phyloP scores from a whole-genome alignment of 2,329 filamentous ascomycete species.

The Fusarium denticulatum region DNA sequence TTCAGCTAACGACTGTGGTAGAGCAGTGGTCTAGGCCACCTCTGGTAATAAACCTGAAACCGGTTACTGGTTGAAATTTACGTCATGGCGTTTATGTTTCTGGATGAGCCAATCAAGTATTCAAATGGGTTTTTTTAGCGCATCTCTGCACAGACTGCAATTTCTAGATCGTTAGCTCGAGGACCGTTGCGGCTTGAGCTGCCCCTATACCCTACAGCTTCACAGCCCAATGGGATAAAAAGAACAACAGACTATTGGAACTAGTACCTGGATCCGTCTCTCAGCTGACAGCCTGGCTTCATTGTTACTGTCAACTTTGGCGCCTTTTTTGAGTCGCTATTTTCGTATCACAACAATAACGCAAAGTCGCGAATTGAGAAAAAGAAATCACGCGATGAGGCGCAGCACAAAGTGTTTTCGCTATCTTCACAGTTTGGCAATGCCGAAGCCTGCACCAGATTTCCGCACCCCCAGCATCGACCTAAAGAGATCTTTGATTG shows the following conservation, averaged over 20 bases:
- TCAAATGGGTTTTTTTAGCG: rapidly evolving
- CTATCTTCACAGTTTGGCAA: not conserved
- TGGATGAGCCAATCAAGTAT: not conserved
- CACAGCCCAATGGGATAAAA: not conserved
- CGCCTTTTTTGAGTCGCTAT: not conserved
- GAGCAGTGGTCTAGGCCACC: no score
- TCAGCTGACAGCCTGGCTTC: not conserved
- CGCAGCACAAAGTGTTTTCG: rapidly evolving
- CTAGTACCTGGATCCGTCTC: not conserved
- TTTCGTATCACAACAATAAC: not conserved
- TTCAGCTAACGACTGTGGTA: not conserved
- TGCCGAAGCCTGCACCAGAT: not conserved
- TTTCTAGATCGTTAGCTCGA: not conserved
- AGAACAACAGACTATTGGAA: not conserved
- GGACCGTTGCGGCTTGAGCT: not conserved
- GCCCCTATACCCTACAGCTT: not conserved
- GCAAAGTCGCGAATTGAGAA: not conserved
- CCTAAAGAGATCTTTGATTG: not conserved
- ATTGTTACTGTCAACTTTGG: not conserved
- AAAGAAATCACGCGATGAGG: not conserved
- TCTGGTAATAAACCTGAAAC: not conserved
- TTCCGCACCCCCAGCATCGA: rapidly evolving
- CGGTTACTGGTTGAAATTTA: not conserved
- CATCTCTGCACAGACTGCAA: not conserved
- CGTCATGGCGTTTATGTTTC: not conserved